Conservation (phyloP, 2,329 filamentous ascomycete species). For the Sporothrix sp. region DNA sequence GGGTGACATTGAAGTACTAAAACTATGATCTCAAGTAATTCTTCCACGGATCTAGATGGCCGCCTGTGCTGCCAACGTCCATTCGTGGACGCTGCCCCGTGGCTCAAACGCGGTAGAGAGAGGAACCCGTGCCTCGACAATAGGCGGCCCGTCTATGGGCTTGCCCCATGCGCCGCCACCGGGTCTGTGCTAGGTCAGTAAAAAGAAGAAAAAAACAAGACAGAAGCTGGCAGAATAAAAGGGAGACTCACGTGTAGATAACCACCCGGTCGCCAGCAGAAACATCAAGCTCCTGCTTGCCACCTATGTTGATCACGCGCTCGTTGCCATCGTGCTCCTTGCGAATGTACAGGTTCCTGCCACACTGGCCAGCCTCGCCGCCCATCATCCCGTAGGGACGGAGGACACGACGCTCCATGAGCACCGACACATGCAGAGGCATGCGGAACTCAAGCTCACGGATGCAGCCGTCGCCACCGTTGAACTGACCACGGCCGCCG, state of each 20-base stretch:
- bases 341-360: neutral
- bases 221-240: too few species aligned
- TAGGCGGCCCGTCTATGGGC: neutral
- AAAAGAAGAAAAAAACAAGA: neutral
- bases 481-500: constrained; percentile 24
- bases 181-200: neutral
- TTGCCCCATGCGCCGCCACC: constrained; percentile 3
- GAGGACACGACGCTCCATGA: neutral
- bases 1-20: too few species aligned
- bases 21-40: neutral
- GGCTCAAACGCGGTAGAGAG: neutral
- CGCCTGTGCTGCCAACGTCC: neutral
- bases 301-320: constrained; percentile 6
- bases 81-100: constrained; percentile 5
- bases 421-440: neutral
- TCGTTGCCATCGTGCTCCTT: neutral
- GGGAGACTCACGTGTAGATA: neutral
- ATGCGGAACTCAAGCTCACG: constrained; percentile 27
- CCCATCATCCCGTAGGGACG: constrained; percentile 2
- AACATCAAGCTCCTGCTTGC: constrained; percentile 4
- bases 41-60: neutral
- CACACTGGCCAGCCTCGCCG: neutral
- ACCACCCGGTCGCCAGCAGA: neutral
- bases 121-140: neutral
- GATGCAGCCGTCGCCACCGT: constrained; percentile 26